Evolutionary conservation across 768 basidiomycete species (phyloP).

Genomic region (Mycena venus): DNA sequence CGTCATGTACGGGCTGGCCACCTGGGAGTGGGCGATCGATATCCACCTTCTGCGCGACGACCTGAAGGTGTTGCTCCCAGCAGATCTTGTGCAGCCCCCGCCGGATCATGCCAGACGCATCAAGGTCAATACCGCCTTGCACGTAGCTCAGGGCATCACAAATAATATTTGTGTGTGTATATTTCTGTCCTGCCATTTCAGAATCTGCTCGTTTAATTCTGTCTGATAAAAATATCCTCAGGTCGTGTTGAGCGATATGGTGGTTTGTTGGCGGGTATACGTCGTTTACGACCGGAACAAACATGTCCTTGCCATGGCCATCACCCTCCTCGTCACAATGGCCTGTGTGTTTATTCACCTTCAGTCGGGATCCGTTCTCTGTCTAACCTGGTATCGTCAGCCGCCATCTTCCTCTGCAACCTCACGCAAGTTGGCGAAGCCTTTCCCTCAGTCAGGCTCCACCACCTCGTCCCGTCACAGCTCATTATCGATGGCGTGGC

Average conservation of each 20-base stretch:
- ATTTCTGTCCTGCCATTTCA: background rate
- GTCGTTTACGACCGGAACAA: background rate
- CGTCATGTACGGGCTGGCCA: conserved; percentile 14
- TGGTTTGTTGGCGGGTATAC: conserved; percentile 6
- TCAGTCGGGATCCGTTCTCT: background rate
- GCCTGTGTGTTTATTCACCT: background rate
- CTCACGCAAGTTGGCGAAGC: background rate
- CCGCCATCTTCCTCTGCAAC: background rate
- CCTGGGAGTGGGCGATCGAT: conserved; percentile 27
- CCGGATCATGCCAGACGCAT: conserved; percentile 3
- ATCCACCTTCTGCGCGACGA: conserved; percentile 20
- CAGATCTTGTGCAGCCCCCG: conserved; percentile 16
- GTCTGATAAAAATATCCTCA: background rate
- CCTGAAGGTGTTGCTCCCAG: conserved; percentile 18
- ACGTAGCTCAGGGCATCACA: conserved; percentile 8
- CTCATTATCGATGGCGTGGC: background rate
- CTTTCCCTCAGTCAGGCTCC: background rate
- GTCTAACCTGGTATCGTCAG: background rate
- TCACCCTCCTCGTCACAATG: background rate
- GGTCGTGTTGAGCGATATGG: conserved; percentile 3
- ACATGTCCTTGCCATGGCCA: background rate
- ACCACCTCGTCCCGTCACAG: background rate
- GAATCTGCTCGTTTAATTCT: too few relatives aligned
- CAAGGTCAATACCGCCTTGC: conserved; percentile 10
- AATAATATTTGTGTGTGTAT: conserved; percentile 20